Evolutionary conservation across 2,329 filamentous ascomycete genomes (phyloP).

Genomic region (Diaporthe batatas): DNA sequence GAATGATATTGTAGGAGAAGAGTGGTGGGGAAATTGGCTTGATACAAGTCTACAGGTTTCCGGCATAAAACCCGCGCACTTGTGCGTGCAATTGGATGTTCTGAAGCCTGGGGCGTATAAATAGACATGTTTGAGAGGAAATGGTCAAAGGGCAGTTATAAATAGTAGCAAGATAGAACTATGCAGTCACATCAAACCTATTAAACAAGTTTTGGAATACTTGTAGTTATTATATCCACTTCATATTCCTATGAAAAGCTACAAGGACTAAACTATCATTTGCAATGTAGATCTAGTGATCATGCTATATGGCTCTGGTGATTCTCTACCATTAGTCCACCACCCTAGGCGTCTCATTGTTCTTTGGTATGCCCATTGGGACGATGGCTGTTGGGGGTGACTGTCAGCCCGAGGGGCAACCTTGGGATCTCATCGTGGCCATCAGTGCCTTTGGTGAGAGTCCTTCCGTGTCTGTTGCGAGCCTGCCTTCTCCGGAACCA

Average conservation of each 20-base stretch:
- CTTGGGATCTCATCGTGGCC: too few relatives aligned
- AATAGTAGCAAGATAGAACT: neutral
- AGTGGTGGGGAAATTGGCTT: neutral
- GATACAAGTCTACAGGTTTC: neutral
- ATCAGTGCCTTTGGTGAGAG: too few relatives aligned
- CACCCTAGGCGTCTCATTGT: neutral
- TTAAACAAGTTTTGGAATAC: neutral
- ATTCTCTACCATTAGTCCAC: neutral
- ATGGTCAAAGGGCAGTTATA: too few relatives aligned
- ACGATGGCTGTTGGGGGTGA: too few relatives aligned
- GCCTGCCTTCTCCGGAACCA: neutral
- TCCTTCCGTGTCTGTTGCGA: neutral
- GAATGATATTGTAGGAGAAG: neutral
- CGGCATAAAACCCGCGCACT: neutral
- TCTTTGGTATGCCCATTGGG: neutral
- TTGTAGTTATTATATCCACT: neutral
- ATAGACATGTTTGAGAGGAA: too few relatives aligned
- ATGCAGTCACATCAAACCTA: neutral
- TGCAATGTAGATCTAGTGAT: neutral
- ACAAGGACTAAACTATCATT: neutral
- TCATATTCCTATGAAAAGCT: neutral
- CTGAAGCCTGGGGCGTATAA: neutral
- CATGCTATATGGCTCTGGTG: neutral
- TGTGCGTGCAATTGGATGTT: neutral
- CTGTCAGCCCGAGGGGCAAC: neutral